Evolutionary conservation across 2,329 filamentous ascomycete genomes (phyloP).

Genomic region (Lasiodiplodia sp.): DNA sequence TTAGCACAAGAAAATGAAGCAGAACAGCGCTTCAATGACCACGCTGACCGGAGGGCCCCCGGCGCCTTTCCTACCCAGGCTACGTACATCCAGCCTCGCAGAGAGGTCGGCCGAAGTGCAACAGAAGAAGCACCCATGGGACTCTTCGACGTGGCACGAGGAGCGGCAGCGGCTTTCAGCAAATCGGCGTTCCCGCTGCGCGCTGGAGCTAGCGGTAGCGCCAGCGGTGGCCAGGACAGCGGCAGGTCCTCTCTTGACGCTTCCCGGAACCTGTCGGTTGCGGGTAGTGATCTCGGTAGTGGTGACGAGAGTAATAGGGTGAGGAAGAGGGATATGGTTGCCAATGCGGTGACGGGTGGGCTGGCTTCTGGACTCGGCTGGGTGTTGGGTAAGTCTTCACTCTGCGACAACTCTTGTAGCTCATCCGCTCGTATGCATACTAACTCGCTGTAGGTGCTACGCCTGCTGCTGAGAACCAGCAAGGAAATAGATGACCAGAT

Average conservation of each 20-base stretch:
- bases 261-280: constrained; percentile 35
- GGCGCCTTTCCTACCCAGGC: constrained; percentile 52
- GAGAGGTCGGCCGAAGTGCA: constrained; percentile 51
- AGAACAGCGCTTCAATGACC: constrained; percentile 74
- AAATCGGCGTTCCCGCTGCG: constrained; percentile 56
- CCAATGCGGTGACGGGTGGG: constrained; percentile 68
- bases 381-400: constrained; percentile 61
- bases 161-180: constrained; percentile 56
- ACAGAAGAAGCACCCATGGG: constrained; percentile 60
- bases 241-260: constrained; percentile 7
- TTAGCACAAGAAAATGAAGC: constrained; percentile 71
- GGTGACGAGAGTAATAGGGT: constrained; percentile 52
- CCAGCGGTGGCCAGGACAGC: constrained; percentile 23
- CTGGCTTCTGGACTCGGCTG: constrained; percentile 69
- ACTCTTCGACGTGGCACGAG: constrained; percentile 60
- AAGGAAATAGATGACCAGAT: background rate
- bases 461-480: constrained; percentile 11
- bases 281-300: constrained; percentile 45
- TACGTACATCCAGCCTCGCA: constrained; percentile 45
- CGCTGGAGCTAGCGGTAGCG: constrained; percentile 37
- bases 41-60: constrained; percentile 64
- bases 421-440: background rate
- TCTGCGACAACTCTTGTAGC: background rate
- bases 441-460: constrained; percentile 21
- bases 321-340: constrained; percentile 76